Evolutionary conservation across 768 basidiomycete species (phyloP).

Genomic region (Calocera viscosa): DNA sequence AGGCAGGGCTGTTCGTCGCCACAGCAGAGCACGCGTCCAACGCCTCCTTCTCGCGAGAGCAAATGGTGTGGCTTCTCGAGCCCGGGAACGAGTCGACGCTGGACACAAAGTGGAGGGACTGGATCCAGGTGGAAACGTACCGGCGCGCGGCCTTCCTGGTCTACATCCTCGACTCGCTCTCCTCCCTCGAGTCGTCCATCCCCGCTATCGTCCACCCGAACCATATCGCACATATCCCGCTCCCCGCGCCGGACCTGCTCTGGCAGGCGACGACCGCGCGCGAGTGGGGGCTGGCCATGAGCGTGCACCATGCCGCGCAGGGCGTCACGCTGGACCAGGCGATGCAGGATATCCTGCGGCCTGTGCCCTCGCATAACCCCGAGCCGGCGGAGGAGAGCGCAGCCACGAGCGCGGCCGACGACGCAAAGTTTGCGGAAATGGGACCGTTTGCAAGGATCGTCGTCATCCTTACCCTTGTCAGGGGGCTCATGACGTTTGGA

Average conservation of each 20-base stretch:
- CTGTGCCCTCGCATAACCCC: conserved; percentile 3
- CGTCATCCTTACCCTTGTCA: conserved; percentile 26
- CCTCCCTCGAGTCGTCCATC: conserved; percentile 27
- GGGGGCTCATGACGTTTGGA: conserved; percentile 29
- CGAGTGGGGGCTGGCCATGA: conserved; percentile 25
- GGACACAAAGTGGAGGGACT: conserved; percentile 27
- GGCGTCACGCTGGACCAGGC: conserved; percentile 23
- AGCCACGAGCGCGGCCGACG: conserved; percentile 17
- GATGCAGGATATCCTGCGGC: conserved; percentile 23
- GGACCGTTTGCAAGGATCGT: conserved; percentile 29
- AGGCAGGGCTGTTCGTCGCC: conserved; percentile 26
- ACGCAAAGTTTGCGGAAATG: conserved; percentile 22
- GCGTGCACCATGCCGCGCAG: conserved; percentile 19
- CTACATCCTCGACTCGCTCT: conserved; percentile 30
- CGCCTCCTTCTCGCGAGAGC: conserved; percentile 16
- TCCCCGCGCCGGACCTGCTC: conserved; percentile 28
- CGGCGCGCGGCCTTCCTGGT: conserved; percentile 28
- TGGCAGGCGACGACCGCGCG: conserved; percentile 28
- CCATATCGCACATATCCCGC: conserved; percentile 26
- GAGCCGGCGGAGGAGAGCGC: not conserved
- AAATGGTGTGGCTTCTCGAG: conserved; percentile 13
- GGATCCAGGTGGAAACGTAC: conserved; percentile 29
- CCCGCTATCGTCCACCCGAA: conserved; percentile 22
- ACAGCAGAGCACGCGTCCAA: conserved; percentile 23
- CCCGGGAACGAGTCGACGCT: conserved; percentile 21